Conservation (phyloP, 1,139 yeast species). For the Sugiyamaella paludigena region DNA sequence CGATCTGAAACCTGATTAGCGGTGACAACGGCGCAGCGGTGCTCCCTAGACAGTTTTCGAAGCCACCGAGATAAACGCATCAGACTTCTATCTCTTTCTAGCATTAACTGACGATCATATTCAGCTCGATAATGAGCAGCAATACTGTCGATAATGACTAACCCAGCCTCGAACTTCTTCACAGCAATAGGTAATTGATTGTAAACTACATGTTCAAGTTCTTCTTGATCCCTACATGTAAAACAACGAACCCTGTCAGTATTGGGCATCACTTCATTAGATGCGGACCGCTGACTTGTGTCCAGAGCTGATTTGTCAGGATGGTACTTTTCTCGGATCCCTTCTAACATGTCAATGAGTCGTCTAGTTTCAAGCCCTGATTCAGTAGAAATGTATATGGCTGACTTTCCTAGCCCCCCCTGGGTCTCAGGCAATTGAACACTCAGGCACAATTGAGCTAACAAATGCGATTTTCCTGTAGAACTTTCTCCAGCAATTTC, state of each 20-base stretch:
- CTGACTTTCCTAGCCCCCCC: constrained; percentile 49
- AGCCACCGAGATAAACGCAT: constrained; percentile 50
- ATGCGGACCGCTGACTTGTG: not conserved
- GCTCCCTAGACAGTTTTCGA: constrained; percentile 47
- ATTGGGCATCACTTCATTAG: constrained; percentile 23
- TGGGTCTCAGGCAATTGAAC: constrained; percentile 49
- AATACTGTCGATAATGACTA: constrained; percentile 76
- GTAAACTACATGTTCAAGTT: constrained; percentile 68
- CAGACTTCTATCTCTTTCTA: constrained; percentile 23
- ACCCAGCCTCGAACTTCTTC: constrained; percentile 44
- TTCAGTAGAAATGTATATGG: constrained; percentile 76
- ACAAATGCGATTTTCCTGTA: constrained; percentile 77
- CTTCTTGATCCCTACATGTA: constrained; percentile 65
- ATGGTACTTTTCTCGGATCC: constrained; percentile 6
- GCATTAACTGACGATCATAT: constrained; percentile 21
- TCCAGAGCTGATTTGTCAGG: not conserved
- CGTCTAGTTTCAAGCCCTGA: constrained; percentile 57
- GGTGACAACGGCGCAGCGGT: constrained; percentile 61
- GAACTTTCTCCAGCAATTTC: constrained; percentile 86
- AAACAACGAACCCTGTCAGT: constrained; percentile 57
- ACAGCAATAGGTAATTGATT: constrained; percentile 66
- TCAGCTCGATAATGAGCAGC: constrained; percentile 81
- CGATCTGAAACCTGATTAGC: constrained; percentile 79
- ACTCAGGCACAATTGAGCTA: constrained; percentile 60
- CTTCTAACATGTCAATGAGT: constrained; percentile 18